Conservation (phyloP, 495 filamentous ascomycete species). For the Rostrohypoxylon terebratum region DNA sequence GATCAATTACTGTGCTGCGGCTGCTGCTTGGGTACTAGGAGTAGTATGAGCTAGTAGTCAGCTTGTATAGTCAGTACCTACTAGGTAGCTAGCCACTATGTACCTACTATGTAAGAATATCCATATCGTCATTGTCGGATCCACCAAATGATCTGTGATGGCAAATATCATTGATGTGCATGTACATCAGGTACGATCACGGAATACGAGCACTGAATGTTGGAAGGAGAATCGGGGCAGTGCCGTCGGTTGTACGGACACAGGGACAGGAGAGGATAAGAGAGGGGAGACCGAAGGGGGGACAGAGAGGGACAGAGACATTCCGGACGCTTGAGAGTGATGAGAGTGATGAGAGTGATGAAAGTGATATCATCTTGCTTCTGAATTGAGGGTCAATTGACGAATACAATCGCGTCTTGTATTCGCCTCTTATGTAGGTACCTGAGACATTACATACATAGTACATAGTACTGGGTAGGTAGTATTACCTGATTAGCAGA, state of each 20-base stretch:
- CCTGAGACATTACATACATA: not conserved
- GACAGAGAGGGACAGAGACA: not conserved
- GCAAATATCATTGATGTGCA: slow-evolving; percentile 1
- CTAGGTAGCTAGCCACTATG: too few species aligned
- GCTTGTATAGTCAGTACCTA: not conserved
- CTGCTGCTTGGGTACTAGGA: not conserved
- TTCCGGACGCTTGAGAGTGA: not conserved
- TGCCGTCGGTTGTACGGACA: slow-evolving; percentile 4
- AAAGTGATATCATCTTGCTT: slow-evolving; percentile 42
- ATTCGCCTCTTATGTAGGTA: not conserved
- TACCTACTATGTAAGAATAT: too few species aligned
- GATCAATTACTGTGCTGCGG: slow-evolving; percentile 27
- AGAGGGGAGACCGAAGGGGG: not conserved
- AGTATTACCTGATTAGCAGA: too few species aligned
- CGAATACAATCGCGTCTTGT: not conserved
- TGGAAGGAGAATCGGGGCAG: slow-evolving; percentile 15
- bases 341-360: slow-evolving; percentile 19
- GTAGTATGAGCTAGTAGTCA: too few species aligned
- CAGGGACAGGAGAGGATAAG: too few species aligned
- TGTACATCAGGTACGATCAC: slow-evolving; percentile 41
- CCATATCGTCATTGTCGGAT: too few species aligned
- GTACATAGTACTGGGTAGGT: too few species aligned
- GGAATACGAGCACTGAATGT: slow-evolving; percentile 33
- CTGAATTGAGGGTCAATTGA: slow-evolving; percentile 27
- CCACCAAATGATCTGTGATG: not conserved